Evolutionary conservation across 164 flowering plant genomes (phyloP).

Genomic region (grape (Vitis vinifera)): DNA sequence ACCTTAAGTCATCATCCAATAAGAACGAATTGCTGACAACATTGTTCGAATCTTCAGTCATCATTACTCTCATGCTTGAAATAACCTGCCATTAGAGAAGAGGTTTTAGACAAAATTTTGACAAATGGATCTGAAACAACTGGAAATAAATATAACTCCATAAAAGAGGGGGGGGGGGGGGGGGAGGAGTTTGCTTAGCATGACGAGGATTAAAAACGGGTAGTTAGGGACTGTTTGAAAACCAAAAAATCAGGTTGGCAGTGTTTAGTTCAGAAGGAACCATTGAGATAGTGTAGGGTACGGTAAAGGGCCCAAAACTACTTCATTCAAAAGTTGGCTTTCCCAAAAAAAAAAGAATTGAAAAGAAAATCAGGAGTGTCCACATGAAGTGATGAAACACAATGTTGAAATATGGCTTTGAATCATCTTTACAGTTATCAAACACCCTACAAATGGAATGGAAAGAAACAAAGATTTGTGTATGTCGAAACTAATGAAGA

Average conservation of each 20-base stretch:
- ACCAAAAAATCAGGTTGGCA: neutral
- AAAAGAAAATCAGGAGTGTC: neutral
- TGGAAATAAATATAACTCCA: neutral
- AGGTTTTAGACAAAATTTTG: neutral
- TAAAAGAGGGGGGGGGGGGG: too few relatives aligned
- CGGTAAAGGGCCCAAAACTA: neutral
- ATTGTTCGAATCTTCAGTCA: slow-evolving; percentile 77
- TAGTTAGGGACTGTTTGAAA: neutral
- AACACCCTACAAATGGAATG: neutral
- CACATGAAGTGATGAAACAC: neutral
- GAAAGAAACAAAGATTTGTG: neutral
- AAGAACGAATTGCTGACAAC: slow-evolving; percentile 74
- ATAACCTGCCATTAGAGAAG: slow-evolving; percentile 42
- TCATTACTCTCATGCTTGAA: slow-evolving; percentile 67
- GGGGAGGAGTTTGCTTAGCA: neutral
- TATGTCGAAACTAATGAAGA: neutral
- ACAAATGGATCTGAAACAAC: slow-evolving; percentile 1
- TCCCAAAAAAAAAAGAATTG: neutral
- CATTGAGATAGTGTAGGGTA: neutral
- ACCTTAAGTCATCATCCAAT: slow-evolving; percentile 81
- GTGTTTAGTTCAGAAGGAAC: neutral
- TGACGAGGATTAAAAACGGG: neutral
- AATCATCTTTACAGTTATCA: neutral
- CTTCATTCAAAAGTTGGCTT: neutral
- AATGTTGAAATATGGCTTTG: neutral